phyloP scores from a whole-genome alignment of 768 basidiomycete genomes.

The Mrakia frigida region DNA sequence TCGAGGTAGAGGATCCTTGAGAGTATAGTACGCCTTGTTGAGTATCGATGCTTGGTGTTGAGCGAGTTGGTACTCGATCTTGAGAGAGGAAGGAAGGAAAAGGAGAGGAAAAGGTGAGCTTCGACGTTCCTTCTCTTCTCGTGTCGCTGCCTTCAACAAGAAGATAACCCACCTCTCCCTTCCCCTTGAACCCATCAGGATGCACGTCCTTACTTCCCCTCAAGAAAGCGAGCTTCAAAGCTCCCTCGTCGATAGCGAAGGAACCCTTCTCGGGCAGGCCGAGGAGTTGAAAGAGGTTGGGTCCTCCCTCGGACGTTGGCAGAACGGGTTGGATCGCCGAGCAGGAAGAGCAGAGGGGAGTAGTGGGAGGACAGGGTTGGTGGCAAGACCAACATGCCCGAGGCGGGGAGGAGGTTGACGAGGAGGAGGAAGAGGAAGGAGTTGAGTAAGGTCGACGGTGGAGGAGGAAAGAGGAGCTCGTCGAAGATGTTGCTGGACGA shows the following conservation, averaged over 20 bases:
- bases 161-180: conserved; percentile 44
- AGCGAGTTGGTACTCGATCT: conserved; percentile 30
- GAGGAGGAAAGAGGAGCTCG: not conserved
- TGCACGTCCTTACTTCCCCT: conserved; percentile 71
- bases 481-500: not conserved
- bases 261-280: conserved; percentile 32
- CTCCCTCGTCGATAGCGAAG: conserved; percentile 60
- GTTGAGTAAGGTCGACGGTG: not conserved
- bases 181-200: conserved; percentile 76
- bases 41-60: conserved; percentile 42
- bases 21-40: conserved; percentile 70
- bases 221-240: conserved; percentile 63
- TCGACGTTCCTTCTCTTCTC: not conserved
- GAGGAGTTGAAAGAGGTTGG: conserved; percentile 24
- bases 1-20: conserved; percentile 66
- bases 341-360: conserved; percentile 2
- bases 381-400: conserved; percentile 12
- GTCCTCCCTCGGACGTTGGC: not conserved
- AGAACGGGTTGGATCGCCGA: conserved; percentile 13
- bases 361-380: not conserved
- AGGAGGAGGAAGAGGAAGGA: not conserved
- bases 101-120: not conserved
- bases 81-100: not conserved
- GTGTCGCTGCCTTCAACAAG: no score
- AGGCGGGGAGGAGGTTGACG: not conserved